Evolutionary conservation across 2,329 filamentous ascomycete species (phyloP).

Genomic region (Kalmusia sp.): DNA sequence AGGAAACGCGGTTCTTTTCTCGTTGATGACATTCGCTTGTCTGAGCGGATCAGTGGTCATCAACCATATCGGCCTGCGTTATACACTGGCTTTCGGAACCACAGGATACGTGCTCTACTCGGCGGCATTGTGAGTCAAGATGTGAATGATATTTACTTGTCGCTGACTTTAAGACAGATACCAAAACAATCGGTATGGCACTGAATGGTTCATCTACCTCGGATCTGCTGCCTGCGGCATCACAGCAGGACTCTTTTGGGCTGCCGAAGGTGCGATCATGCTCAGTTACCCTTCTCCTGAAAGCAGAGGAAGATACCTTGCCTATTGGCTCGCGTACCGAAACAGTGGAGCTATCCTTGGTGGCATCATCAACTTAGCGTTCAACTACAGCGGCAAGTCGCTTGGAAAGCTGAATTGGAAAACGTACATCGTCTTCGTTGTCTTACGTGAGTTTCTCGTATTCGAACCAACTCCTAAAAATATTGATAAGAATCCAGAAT

Average conservation of each 20-base stretch:
- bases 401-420: slow-evolving; percentile 34
- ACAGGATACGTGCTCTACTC: too few relatives aligned
- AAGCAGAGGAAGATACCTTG: slow-evolving; percentile 22
- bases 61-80: too few relatives aligned
- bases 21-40: too few relatives aligned
- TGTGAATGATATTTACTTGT: too few relatives aligned
- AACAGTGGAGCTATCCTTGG: slow-evolving; percentile 24
- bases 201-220: too few relatives aligned
- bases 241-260: slow-evolving; percentile 37
- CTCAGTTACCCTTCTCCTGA: slow-evolving; percentile 25
- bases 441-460: slow-evolving; percentile 24
- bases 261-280: slow-evolving; percentile 35
- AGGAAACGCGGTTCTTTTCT: too few relatives aligned
- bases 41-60: too few relatives aligned
- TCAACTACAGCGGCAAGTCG: slow-evolving; percentile 25
- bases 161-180: too few relatives aligned
- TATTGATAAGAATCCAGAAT: slow-evolving; percentile 10
- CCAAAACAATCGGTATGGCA: too few relatives aligned
- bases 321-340: slow-evolving; percentile 23
- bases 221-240: too few relatives aligned
- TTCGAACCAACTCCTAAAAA: background rate
- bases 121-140: too few relatives aligned
- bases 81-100: too few relatives aligned
- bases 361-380: slow-evolving; percentile 22
- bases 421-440: slow-evolving; percentile 34